Conservation (phyloP, 2,329 filamentous ascomycete genomes). For the Arthrinium phaeospermum region DNA sequence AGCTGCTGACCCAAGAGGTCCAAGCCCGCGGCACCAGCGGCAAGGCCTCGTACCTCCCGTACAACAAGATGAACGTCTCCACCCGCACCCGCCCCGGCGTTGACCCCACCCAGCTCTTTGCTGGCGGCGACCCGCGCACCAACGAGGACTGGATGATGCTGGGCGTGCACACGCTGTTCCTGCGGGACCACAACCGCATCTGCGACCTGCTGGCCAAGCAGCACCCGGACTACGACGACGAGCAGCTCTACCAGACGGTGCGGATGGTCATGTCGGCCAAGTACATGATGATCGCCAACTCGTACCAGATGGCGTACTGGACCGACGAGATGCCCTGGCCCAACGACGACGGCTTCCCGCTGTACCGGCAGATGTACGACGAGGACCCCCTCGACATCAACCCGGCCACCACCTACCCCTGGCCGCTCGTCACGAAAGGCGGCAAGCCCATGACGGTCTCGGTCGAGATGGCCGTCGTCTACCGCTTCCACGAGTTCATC, state of each 20-base stretch:
- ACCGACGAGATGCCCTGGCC: background rate
- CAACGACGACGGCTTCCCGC: background rate
- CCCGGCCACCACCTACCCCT: background rate
- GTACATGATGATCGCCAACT: constrained; percentile 1
- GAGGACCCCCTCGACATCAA: background rate
- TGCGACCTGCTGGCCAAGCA: background rate
- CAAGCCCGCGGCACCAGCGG: background rate
- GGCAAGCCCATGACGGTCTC: background rate
- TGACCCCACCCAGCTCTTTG: background rate
- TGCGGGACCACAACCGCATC: background rate
- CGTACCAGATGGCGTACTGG: constrained; percentile 3
- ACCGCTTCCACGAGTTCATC: constrained; percentile 3
- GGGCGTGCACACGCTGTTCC: background rate
- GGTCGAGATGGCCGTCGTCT: background rate
- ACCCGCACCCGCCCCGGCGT: background rate
- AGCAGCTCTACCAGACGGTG: background rate
- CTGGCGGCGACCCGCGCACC: background rate
- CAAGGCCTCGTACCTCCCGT: background rate
- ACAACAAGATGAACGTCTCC: background rate
- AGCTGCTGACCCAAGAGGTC: background rate
- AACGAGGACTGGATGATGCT: constrained; percentile 4
- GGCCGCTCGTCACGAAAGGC: constrained; percentile 1
- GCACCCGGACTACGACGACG: background rate
- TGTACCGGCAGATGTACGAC: background rate
- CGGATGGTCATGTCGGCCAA: background rate